Base-by-base conservation (phyloP, 2,329 filamentous ascomycete species). In the Neopestalotiopsis rosae region DNA sequence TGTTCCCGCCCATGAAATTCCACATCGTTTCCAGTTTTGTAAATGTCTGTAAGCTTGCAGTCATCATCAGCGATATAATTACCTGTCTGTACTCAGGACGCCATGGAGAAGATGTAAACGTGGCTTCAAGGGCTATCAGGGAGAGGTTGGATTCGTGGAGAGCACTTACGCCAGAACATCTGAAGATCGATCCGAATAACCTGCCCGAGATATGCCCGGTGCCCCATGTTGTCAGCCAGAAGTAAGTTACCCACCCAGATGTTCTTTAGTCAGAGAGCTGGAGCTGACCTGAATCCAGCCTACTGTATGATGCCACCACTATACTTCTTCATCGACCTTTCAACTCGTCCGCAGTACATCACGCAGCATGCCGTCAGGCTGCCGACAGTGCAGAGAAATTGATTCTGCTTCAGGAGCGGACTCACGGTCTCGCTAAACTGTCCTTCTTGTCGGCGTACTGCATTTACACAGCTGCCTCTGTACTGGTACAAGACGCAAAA, bases 371-470 rank as follows among this genome's bases (percentile, higher is more conserved):
- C 69, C 58, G 75, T 63, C 67, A 70, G 3, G 77, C 78, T 3
- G 69, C 76, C 5, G 70, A 77, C 20, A 69, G 63, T 5, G 69
- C 78, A 30, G 75, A 77, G 63, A 74, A 73, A 24, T 71, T 79
- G 1, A 61, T 78, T 4, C 67, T 77, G 0, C 68, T 77, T 0
- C 68, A 78, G 6, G 77, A 80, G 59, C 71, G 66, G 34, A 76
- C 76, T 3, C 76, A 76, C 62, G 76, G 77, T 2, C 72, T 79
- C 13, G 66, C 66, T 12, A 73, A 74, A 12, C 71, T 79, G 13
- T 77, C 76, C 2, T 80, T 79, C 59, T 65, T 79, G 7, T 78
- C 78, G 73, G 77, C 73, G 4, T 80, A 80, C 66, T 78, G 76
- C 67, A 74, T 76, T 45, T 79, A 79, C 65, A 78, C 76, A 4